These are phyloP conservation scores for Linnemannia zychae DNA, from an alignment of 192 early-diverging fungal species.

Conservation along the genomic window DNA sequence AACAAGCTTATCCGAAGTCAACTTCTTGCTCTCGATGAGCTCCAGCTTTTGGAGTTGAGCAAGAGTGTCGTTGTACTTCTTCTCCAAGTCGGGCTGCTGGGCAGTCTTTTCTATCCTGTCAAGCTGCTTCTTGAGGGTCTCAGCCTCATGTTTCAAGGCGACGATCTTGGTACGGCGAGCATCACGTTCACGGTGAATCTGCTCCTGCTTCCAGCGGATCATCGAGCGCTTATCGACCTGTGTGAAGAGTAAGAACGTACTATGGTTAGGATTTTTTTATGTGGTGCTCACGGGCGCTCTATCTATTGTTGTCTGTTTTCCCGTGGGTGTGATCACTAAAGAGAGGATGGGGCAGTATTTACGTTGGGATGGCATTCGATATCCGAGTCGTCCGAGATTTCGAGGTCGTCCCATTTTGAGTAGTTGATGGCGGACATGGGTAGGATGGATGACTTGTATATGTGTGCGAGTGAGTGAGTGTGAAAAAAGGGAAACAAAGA, in stretches of 20 bases:
- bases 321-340: background rate
- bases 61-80: slow-evolving; percentile 43
- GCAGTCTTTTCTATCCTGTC: slow-evolving; percentile 55
- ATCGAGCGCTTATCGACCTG: slow-evolving; percentile 86
- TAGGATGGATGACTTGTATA: too few relatives aligned
- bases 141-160: slow-evolving; percentile 52
- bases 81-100: slow-evolving; percentile 38
- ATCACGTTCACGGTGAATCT: slow-evolving; percentile 89
- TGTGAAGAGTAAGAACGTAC: background rate
- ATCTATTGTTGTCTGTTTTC: background rate
- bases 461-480: background rate
- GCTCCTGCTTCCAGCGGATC: slow-evolving; percentile 91
- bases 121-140: slow-evolving; percentile 60
- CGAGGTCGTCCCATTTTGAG: slow-evolving; percentile 96
- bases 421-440: slow-evolving; percentile 78
- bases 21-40: slow-evolving; percentile 73
- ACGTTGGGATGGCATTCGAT: slow-evolving; percentile 97
- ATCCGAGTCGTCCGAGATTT: slow-evolving; percentile 97
- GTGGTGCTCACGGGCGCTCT: background rate
- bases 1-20: slow-evolving; percentile 78
- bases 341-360: background rate
- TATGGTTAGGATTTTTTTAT: background rate
- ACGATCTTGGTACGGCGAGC: slow-evolving; percentile 77
- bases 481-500: background rate
- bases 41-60: slow-evolving; percentile 70